Evolutionary conservation across 768 basidiomycete genomes (phyloP).

Genomic region (Amanita pseudoporphyria): DNA sequence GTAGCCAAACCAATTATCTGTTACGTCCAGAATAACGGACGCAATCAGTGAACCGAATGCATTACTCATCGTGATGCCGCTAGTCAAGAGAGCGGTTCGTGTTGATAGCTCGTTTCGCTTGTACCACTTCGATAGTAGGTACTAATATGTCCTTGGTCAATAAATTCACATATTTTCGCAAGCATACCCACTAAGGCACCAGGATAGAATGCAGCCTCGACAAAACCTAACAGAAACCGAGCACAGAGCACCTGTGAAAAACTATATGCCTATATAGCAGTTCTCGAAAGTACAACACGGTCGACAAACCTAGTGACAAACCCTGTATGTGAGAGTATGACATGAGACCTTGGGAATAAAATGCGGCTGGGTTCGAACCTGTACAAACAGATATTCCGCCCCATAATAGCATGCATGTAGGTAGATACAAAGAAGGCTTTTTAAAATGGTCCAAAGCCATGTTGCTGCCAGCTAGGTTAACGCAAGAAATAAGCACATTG

Average conservation of each 20-base stretch:
- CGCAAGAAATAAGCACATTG: neutral
- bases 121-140: slow-evolving; percentile 65
- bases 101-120: slow-evolving; percentile 60
- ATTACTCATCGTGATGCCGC: slow-evolving; percentile 70
- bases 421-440: slow-evolving; percentile 54
- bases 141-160: slow-evolving; percentile 15
- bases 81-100: slow-evolving; percentile 57
- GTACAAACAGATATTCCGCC: slow-evolving; percentile 43
- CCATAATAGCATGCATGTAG: slow-evolving; percentile 58
- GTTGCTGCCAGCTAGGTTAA: slow-evolving; percentile 32
- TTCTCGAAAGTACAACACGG: neutral
- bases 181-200: slow-evolving; percentile 39
- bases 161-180: neutral
- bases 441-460: slow-evolving; percentile 59
- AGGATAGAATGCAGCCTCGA: slow-evolving; percentile 66
- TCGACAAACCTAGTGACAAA: slow-evolving; percentile 28
- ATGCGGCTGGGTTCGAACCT: slow-evolving; percentile 21
- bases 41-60: slow-evolving; percentile 77
- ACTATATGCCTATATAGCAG: slow-evolving; percentile 21
- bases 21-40: slow-evolving; percentile 60
- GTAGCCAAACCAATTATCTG: slow-evolving; percentile 60
- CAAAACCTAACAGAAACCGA: slow-evolving; percentile 70
- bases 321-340: slow-evolving; percentile 21
- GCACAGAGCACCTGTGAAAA: slow-evolving; percentile 58
- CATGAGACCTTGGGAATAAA: neutral